These are phyloP conservation scores for Podaxis carcinomalis DNA, from an alignment of 768 basidiomycete species.

Conservation along the genomic window DNA sequence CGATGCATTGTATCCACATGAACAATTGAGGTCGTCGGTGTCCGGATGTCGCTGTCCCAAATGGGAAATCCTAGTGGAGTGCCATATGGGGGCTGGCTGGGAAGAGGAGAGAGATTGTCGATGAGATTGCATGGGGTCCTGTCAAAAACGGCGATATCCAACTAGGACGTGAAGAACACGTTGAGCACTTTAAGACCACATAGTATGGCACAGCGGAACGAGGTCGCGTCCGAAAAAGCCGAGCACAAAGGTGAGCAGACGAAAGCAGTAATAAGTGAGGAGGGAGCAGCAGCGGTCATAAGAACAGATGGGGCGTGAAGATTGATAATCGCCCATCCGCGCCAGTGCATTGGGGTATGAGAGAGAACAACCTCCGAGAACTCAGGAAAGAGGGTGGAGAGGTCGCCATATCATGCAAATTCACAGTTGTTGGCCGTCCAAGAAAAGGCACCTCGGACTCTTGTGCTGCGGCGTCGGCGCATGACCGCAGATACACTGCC, in stretches of 20 bases:
- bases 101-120: too few species aligned
- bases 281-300: not conserved
- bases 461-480: not conserved
- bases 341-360: not conserved
- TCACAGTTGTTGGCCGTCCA: not conserved
- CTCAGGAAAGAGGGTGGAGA: not conserved
- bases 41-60: not conserved
- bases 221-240: not conserved
- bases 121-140: not conserved
- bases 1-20: not conserved
- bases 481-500: not conserved
- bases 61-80: not conserved
- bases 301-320: not conserved
- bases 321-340: not conserved
- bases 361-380: not conserved
- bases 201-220: not conserved
- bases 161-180: not conserved
- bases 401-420: not conserved
- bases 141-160: not conserved
- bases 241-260: not conserved
- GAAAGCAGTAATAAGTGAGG: not conserved
- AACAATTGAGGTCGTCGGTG: not conserved
- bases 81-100: not conserved
- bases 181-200: not conserved
- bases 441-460: slow-evolving; percentile 1